Evolutionary conservation across 2,329 filamentous ascomycete species (phyloP).

Genomic region (Apiospora marii): DNA sequence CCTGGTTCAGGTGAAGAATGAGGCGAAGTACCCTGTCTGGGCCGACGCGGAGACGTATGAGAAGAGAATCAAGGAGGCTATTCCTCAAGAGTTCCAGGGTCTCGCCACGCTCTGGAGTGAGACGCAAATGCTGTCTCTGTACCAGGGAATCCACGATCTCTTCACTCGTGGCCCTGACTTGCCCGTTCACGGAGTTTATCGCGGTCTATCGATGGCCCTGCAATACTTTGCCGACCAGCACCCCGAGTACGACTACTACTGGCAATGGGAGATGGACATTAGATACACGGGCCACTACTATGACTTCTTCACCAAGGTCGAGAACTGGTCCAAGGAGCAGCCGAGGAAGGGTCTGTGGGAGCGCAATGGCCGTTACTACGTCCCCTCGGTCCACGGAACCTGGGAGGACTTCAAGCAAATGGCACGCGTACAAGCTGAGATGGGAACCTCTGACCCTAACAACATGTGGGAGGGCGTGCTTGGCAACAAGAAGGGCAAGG

Average conservation of each 20-base stretch:
- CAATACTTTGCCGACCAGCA: conserved; percentile 91
- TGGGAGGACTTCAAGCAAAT: conserved; percentile 85
- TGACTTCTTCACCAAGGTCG: conserved; percentile 73
- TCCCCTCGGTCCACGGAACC: conserved; percentile 76
- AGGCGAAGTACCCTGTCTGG: conserved; percentile 79
- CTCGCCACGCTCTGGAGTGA: conserved; percentile 94
- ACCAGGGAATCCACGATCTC: conserved; percentile 85
- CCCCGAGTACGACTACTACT: conserved; percentile 89
- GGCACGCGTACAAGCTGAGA: conserved; percentile 77
- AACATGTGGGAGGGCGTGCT: conserved; percentile 69
- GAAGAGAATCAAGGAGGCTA: conserved; percentile 69
- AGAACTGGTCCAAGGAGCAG: conserved; percentile 74
- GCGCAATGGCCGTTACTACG: conserved; percentile 78
- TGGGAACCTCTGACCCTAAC: conserved; percentile 69
- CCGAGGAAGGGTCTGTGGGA: conserved; percentile 85
- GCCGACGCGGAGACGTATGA: conserved; percentile 75
- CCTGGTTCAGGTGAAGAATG: conserved; percentile 82
- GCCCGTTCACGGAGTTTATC: conserved; percentile 90
- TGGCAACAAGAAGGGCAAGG: conserved; percentile 50
- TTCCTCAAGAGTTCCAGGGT: conserved; percentile 86
- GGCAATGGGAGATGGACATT: conserved; percentile 96
- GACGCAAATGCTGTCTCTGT: conserved; percentile 89
- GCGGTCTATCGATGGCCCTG: conserved; percentile 91
- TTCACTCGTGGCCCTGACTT: conserved; percentile 71
- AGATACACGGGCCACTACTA: conserved; percentile 91